Percentiles rank a stretch among this genome's conserved stretches.
Conservation (phyloP, 2,329 filamentous ascomycete genomes). For the Hypoxylon sp. region DNA sequence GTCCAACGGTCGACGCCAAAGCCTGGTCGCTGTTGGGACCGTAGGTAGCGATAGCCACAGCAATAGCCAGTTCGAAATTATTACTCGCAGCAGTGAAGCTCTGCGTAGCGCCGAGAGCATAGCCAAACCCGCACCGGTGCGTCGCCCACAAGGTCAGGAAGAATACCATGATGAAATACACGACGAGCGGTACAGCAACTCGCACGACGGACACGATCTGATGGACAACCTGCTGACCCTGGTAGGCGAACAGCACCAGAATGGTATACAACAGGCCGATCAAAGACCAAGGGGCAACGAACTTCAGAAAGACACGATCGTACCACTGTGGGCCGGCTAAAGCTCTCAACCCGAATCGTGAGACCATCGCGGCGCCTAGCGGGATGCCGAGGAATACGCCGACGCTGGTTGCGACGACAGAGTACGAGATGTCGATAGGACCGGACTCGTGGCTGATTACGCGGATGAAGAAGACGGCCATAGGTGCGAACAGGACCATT, state of each 20-base stretch:
- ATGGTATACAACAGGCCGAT: constrained; percentile 55
- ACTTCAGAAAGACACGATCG: constrained; percentile 70
- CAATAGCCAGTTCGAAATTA: constrained; percentile 92
- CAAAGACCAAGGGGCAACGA: constrained; percentile 76
- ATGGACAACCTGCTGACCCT: constrained; percentile 72
- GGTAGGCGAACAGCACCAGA: neutral
- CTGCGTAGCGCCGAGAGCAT: constrained; percentile 75
- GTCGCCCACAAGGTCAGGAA: constrained; percentile 70
- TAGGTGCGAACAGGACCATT: constrained; percentile 75
- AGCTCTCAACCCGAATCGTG: constrained; percentile 68
- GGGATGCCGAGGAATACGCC: constrained; percentile 88
- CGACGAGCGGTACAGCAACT: constrained; percentile 80
- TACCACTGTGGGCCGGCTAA: constrained; percentile 69
- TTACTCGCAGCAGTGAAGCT: constrained; percentile 92
- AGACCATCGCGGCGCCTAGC: constrained; percentile 79
- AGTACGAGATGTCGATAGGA: constrained; percentile 60
- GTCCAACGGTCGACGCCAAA: constrained; percentile 82
- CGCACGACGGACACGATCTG: constrained; percentile 85
- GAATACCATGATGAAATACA: constrained; percentile 84
- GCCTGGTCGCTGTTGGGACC: constrained; percentile 82
- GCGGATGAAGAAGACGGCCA: constrained; percentile 74
- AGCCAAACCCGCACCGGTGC: constrained; percentile 72
- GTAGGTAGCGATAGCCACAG: constrained; percentile 83
- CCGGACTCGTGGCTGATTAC: constrained; percentile 65
- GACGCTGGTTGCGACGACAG: constrained; percentile 78